phyloP scores from a whole-genome alignment of 768 basidiomycete genomes.

The Hypholoma sublateritium region DNA sequence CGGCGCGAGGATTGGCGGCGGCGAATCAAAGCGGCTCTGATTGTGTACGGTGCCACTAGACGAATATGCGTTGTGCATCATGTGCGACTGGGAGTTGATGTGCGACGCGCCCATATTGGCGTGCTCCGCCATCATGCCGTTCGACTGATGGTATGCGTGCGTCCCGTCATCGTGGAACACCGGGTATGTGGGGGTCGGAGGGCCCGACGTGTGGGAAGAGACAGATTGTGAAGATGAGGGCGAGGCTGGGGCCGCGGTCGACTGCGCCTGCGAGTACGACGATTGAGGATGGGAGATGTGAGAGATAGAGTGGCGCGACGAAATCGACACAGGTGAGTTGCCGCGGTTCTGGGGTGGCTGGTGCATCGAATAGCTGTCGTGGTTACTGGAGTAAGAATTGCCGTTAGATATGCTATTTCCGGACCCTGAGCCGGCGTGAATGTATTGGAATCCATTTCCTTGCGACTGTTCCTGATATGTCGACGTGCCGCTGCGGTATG shows the following conservation, averaged over 20 bases:
- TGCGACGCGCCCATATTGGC: slow-evolving; percentile 22
- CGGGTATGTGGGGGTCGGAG: slow-evolving; percentile 44
- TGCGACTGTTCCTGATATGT: slow-evolving; percentile 46
- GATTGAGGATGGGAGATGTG: slow-evolving; percentile 58
- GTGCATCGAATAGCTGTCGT: slow-evolving; percentile 22
- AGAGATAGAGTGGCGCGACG: slow-evolving; percentile 60
- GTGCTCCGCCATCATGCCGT: slow-evolving; percentile 4
- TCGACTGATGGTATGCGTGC: slow-evolving; percentile 37
- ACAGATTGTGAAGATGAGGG: slow-evolving; percentile 53
- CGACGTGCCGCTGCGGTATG: slow-evolving; percentile 39
- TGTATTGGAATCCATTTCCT: slow-evolving; percentile 33
- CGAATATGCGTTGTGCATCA: slow-evolving; percentile 11
- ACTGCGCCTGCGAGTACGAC: slow-evolving; percentile 34
- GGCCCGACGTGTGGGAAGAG: slow-evolving; percentile 41
- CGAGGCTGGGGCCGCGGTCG: slow-evolving; percentile 43
- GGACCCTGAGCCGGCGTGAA: slow-evolving; percentile 3
- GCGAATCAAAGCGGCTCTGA: slow-evolving; percentile 40
- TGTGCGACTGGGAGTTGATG: slow-evolving; percentile 13
- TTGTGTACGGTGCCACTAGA: background rate
- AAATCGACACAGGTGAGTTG: slow-evolving; percentile 32
- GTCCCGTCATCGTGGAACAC: slow-evolving; percentile 43
- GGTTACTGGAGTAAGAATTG: slow-evolving; percentile 30
- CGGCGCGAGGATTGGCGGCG: slow-evolving; percentile 56
- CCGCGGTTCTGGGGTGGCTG: slow-evolving; percentile 12
- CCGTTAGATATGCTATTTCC: too few species aligned